Conservation (phyloP, 441 rosid genomes). For the Jatropha multifida region DNA sequence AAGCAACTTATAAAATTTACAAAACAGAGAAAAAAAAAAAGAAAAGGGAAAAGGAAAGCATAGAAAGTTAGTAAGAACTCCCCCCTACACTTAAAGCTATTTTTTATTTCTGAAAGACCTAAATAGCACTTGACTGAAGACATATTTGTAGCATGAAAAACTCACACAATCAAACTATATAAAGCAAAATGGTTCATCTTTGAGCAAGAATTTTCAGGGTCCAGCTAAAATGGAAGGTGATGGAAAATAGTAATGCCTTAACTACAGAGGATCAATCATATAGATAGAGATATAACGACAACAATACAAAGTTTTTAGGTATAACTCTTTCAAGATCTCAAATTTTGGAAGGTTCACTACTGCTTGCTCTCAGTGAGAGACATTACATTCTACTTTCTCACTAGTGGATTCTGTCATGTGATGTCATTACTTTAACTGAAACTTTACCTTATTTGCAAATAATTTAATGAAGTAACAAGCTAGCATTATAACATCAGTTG, state of each 20-base stretch:
- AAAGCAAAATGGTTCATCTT: no score
- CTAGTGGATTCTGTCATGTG: not conserved
- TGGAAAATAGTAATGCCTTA: not conserved
- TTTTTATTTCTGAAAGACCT: not conserved
- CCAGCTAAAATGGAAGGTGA: not conserved
- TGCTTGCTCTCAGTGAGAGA: not conserved
- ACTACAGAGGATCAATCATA: not conserved
- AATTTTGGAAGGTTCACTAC: not conserved
- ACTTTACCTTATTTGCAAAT: not conserved
- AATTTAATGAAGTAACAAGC: constrained; percentile 1
- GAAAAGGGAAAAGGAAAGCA: no score
- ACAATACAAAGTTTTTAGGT: not conserved
- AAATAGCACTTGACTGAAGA: not conserved
- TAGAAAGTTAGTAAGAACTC: no score
- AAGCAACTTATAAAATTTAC: no score
- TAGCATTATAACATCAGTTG: not conserved
- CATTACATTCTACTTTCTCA: not conserved
- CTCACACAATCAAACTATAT: not conserved
- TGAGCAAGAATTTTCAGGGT: not conserved
- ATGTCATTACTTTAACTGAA: not conserved
- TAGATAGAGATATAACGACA: not conserved
- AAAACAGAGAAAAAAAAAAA: no score
- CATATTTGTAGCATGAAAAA: not conserved
- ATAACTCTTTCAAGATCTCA: not conserved
- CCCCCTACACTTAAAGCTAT: not conserved